Percentiles rank a stretch among this genome's conserved stretches.
phyloP scores from a whole-genome alignment of 768 basidiomycete species.

The Agrocybe praecox region DNA sequence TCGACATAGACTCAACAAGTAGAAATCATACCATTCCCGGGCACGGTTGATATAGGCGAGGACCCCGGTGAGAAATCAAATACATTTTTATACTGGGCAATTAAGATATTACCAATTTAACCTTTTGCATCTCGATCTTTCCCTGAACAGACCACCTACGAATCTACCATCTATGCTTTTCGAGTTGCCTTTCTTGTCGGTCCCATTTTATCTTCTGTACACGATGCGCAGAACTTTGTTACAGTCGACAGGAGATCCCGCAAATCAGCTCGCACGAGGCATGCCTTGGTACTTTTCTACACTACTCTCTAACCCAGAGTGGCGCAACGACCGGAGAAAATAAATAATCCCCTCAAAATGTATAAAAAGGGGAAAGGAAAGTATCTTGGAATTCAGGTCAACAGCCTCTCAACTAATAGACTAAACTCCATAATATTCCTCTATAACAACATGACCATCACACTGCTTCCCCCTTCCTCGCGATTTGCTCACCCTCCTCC shows the following conservation, averaged over 20 bases:
- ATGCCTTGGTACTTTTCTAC: not conserved
- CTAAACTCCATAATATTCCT: not conserved
- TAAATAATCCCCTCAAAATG: not conserved
- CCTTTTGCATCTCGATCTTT: not conserved
- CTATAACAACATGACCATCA: constrained; percentile 8
- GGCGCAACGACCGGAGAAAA: not conserved
- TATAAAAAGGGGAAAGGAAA: not conserved
- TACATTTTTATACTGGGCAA: not conserved
- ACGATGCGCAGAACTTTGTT: not conserved
- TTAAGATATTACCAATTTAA: not conserved
- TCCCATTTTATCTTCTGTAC: not conserved
- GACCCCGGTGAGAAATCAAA: not conserved
- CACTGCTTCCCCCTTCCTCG: constrained; percentile 1
- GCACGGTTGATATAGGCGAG: not conserved
- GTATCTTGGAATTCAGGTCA: too few species aligned
- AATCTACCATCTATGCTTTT: not conserved
- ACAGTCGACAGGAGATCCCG: not conserved
- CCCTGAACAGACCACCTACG: not conserved
- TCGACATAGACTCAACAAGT: not conserved
- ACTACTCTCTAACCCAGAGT: not conserved
- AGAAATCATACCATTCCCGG: not conserved
- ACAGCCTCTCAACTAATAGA: not conserved
- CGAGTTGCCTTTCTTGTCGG: not conserved
- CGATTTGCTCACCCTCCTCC: constrained; percentile 4
- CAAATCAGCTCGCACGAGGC: not conserved